phyloP scores from a whole-genome alignment of 23 red algal genomes.

The Gracilaria vermiculophylla region DNA sequence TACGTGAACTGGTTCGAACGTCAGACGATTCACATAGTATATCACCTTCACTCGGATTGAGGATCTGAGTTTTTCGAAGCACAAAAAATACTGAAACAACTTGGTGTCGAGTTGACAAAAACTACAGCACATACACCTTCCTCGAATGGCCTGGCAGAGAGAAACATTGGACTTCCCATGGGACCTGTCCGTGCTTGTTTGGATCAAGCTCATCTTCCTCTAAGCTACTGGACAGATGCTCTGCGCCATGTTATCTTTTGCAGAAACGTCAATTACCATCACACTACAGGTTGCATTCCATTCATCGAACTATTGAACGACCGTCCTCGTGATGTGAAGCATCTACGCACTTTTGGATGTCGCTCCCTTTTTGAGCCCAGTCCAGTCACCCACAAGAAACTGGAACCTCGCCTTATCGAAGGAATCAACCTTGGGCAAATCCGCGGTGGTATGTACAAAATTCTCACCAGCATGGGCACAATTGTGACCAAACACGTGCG shows the following conservation, averaged over 20 bases:
- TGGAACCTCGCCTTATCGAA: not conserved
- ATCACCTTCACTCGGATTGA: not conserved
- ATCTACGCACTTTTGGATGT: not conserved
- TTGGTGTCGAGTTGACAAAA: not conserved
- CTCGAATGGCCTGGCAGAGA: not conserved
- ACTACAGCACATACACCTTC: constrained; percentile 3
- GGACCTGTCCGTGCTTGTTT: not conserved
- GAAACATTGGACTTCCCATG: not conserved
- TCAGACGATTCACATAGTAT: not conserved
- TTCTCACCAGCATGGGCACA: not conserved
- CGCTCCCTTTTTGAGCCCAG: not conserved
- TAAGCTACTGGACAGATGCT: constrained; percentile 7
- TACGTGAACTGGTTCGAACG: too few relatives aligned
- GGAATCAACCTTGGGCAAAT: not conserved
- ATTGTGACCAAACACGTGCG: not conserved
- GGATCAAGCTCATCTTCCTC: not conserved
- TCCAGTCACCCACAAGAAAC: not conserved
- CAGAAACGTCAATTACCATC: constrained; percentile 9
- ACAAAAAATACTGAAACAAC: not conserved
- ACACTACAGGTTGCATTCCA: not conserved
- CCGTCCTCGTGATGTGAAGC: not conserved
- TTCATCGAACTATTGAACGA: not conserved
- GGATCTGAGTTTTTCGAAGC: not conserved
- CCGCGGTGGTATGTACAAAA: not conserved
- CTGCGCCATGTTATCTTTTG: not conserved